Evolutionary conservation across 129 eudicot genomes (phyloP), one percentile per base, ranked within the genome.

Genomic region (Apium graveolens): DNA sequence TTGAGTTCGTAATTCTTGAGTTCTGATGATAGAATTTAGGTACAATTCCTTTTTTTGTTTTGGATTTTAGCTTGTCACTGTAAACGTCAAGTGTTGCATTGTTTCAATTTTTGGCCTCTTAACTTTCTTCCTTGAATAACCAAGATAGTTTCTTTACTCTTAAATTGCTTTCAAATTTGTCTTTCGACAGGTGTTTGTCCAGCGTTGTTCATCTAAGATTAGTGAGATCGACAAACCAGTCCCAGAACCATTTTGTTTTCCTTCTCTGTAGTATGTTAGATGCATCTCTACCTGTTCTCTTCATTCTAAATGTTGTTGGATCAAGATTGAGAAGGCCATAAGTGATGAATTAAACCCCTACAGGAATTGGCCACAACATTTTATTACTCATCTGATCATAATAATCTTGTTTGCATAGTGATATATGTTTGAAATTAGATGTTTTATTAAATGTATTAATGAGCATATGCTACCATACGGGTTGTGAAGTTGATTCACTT

Each of bases 301-400:
- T 49, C n/a, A 49, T 17, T 5, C n/a, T 18, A 17, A 49, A 8
- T 49, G 24, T 45, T 71, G 35, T 79, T 32, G 90, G 91, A 82
- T 92, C 96, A 66, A 90, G 87, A 74, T 90, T 83, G 7, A 92
- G 69, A 66, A 90, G 85, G 65, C 97, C 97, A 49, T 92, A 92
- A 27, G 93, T 90, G 80, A 93, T 87, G 86, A 35, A 35, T 3
- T 35, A 35, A 35, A 35, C 1, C 41, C 41, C 41, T 38, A 38
- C 41, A 38, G 41, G 0, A 38, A 38, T 38, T 5, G 5, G 41
- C 41, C 41, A 38, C 41, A 4, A 3, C 41, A 38, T 38, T 38
- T 4, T 38, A 38, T 38, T 6, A 38, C 41, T 38, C 41, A 38
- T 38, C 41, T 38, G 41, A 38, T 38, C 41, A 38, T 2, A 38